Evolutionary conservation across 331 rosid species (phyloP), one percentile per base, ranked within the genome.

Genomic region (Malus hybrid): DNA sequence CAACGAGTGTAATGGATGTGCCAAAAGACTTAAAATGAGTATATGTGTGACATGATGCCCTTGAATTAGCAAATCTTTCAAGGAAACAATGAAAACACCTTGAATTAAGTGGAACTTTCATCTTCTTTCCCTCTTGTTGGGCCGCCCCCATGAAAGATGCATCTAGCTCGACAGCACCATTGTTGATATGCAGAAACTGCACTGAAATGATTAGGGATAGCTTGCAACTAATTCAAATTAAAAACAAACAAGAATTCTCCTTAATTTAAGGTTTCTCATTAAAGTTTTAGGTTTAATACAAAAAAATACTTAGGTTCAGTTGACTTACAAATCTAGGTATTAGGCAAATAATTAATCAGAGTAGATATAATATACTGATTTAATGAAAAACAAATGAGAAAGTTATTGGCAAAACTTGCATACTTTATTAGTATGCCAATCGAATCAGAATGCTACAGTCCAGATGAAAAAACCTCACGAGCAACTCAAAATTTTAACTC

Each of bases 51-150:
- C 62, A 65, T 10, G 56, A 71, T 50, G 14, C 48, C 46, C 19
- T 71, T 70, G 42, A 36, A 61, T 15, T 75, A 50, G 46, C 13
- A 39, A 39, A 39, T 63, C 80, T 61, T 71, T 33, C 71, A 77
- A 82, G 75, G n/a, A 69, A 62, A 76, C 76, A 72, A 65, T 65
- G 74, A 69, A 39, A 81, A 74, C 77, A 84, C 99, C 93, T 95
- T 72, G 99, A 95, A 92, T 95, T 95, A 65, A 95, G 99, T 70
- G 99, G 97, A 87, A 95, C 97, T 87, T 90, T 95, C 44, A 88
- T 86, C 83, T 90, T 90, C 81, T 95, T 92, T n/a, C 99, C 99
- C 71, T 95, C 97, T 85, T 89, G 93, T 82, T 90, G 97, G 78
- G 63, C 83, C 59, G 20, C 57, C 0, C 97, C 97, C 97, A 92